Evolutionary conservation across 495 filamentous ascomycete genomes (phyloP).

Genomic region (Evernia prunastri): DNA sequence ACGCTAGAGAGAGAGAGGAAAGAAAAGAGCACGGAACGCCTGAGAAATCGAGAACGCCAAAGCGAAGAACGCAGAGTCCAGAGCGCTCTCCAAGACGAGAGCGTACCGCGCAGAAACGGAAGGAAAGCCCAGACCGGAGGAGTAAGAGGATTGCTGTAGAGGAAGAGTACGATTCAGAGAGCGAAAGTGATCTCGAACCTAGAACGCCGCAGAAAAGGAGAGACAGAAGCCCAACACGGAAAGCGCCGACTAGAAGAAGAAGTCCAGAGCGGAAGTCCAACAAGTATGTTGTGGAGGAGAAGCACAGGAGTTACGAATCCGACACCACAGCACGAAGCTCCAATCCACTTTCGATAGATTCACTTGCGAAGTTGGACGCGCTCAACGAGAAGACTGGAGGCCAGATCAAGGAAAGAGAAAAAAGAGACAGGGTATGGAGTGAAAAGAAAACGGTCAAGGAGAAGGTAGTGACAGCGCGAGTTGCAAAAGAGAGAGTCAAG

Average conservation of each 20-base stretch:
- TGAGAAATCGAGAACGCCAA: slow-evolving; percentile 7
- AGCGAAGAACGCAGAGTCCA: slow-evolving; percentile 11
- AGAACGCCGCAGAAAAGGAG: not conserved
- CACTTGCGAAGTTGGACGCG: slow-evolving; percentile 56
- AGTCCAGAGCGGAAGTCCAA: slow-evolving; percentile 14
- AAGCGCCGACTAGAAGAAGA: slow-evolving; percentile 3
- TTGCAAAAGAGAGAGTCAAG: slow-evolving; percentile 23
- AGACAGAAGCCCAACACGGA: not conserved
- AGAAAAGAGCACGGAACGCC: slow-evolving; percentile 23
- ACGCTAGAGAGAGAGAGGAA: slow-evolving; percentile 19
- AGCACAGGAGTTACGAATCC: slow-evolving; percentile 16
- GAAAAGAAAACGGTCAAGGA: slow-evolving; percentile 33
- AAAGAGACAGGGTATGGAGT: slow-evolving; percentile 21
- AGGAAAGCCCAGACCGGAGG: slow-evolving; percentile 11
- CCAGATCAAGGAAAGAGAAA: slow-evolving; percentile 25
- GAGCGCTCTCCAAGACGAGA: slow-evolving; percentile 18
- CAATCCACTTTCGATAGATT: slow-evolving; percentile 36
- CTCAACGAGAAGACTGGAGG: slow-evolving; percentile 41
- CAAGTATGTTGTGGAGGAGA: slow-evolving; percentile 7
- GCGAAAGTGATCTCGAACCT: slow-evolving; percentile 5
- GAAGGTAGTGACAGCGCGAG: slow-evolving; percentile 24
- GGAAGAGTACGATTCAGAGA: slow-evolving; percentile 3
- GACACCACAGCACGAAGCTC: slow-evolving; percentile 14
- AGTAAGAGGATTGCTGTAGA: slow-evolving; percentile 11
- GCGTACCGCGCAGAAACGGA: slow-evolving; percentile 18